A percentile compares a stretch with the other conserved stretches of the same genome.
Conservation (phyloP, 1,284 basidiomycete genomes). For the Moniliella sp. region DNA sequence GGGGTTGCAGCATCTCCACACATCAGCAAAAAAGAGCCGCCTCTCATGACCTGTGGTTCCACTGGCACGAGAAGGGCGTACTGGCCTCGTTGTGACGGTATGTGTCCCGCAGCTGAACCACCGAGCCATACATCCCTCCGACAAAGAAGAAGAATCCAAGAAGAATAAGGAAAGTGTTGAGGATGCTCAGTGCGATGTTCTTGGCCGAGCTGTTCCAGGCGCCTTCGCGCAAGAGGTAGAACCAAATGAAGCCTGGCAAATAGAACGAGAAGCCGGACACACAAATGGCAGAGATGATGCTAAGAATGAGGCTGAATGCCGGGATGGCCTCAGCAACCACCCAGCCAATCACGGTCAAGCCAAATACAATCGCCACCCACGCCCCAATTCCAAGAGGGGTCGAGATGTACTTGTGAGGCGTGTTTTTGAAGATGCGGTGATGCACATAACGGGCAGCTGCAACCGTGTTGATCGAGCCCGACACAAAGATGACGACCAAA, state of each 20-base stretch:
- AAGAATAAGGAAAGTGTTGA: too few species aligned
- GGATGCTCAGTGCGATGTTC: too few species aligned
- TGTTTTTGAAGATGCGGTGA: constrained; percentile 12
- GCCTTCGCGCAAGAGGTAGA: constrained; percentile 6
- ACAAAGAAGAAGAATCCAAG: too few species aligned
- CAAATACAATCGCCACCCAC: constrained; percentile 6
- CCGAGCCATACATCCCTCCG: too few species aligned
- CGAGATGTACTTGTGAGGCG: constrained; percentile 16
- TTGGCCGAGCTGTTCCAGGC: too few species aligned
- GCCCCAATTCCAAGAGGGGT: constrained; percentile 13
- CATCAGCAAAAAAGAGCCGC: too few species aligned
- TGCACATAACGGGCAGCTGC: constrained; percentile 15
- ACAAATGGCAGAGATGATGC: constrained; percentile 15
- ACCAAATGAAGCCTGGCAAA: constrained; percentile 38
- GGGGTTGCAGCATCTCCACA: too few species aligned
- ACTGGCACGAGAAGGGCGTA: too few species aligned
- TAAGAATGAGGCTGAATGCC: constrained; percentile 14
- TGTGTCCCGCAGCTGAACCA: too few species aligned
- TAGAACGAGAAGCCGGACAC: constrained; percentile 19
- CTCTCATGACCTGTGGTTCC: too few species aligned
- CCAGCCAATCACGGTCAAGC: constrained; percentile 8
- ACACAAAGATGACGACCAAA: constrained; percentile 10
- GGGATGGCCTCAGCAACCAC: constrained; percentile 18
- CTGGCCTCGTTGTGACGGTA: too few species aligned
- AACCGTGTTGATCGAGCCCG: constrained; percentile 20